phyloP scores from a whole-genome alignment of 768 basidiomycete genomes.

The Arthromyces matolae region DNA sequence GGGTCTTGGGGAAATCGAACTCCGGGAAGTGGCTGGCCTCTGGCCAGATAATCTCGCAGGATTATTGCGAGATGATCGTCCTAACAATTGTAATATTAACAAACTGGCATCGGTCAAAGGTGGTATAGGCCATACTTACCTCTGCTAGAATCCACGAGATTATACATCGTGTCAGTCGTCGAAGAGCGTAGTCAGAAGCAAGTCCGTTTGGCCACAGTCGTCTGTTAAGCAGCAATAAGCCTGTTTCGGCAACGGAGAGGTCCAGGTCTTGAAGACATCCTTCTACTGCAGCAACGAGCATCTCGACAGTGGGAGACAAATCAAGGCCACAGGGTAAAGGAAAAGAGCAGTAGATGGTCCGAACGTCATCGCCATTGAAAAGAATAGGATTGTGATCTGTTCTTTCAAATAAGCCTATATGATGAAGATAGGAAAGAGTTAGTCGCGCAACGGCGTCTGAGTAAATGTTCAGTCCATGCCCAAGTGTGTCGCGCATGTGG shows the following conservation, averaged over 20 bases:
- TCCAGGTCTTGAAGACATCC: conserved; percentile 67
- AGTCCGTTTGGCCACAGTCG: conserved; percentile 75
- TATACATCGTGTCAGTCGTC: conserved; percentile 53
- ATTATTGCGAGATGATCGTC: conserved; percentile 65
- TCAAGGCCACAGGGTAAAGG: conserved; percentile 72
- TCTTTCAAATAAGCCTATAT: conserved; percentile 58
- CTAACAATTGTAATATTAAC: conserved; percentile 27
- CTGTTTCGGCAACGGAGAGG: conserved; percentile 70
- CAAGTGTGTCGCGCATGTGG: conserved; percentile 58
- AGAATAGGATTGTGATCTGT: conserved; percentile 33
- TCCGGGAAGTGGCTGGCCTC: conserved; percentile 57
- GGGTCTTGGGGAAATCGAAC: conserved; percentile 44
- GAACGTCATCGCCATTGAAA: conserved; percentile 32
- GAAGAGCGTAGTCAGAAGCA: conserved; percentile 66
- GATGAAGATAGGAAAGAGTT: conserved; percentile 56
- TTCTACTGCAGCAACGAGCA: conserved; percentile 67
- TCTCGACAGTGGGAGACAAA: conserved; percentile 68
- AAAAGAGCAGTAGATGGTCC: conserved; percentile 49
- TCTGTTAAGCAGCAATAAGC: conserved; percentile 62
- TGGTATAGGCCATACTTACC: conserved; percentile 32
- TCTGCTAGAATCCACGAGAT: conserved; percentile 73
- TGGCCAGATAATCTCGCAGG: conserved; percentile 64
- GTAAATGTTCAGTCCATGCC: conserved; percentile 52
- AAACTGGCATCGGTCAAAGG: neutral
- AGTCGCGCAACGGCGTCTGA: conserved; percentile 50